Evolutionary conservation across 306 rosid species (phyloP).

Genomic region (Morella rubra): DNA sequence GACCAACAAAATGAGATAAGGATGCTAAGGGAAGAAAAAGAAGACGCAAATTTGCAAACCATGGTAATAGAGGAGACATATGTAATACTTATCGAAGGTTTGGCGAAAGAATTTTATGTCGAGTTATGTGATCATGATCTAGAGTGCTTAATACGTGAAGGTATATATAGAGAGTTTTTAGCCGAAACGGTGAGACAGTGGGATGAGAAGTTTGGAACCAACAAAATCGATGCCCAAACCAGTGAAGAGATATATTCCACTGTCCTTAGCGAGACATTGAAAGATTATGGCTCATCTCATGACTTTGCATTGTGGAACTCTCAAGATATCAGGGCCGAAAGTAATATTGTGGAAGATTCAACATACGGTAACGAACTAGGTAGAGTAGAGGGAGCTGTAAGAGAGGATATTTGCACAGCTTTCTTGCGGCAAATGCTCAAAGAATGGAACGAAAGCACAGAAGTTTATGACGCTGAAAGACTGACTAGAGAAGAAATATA

Average conservation of each 20-base stretch:
- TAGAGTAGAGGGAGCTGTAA: conserved; percentile 30
- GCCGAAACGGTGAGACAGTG: conserved; percentile 42
- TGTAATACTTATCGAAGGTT: conserved; percentile 29
- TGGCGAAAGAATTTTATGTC: conserved; percentile 21
- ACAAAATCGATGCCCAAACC: conserved; percentile 37
- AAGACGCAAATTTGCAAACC: conserved; percentile 27
- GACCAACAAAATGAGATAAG: conserved; percentile 25
- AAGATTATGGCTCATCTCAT: conserved; percentile 24
- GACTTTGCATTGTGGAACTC: conserved; percentile 20
- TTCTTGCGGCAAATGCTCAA: conserved; percentile 34
- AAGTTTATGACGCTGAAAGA: conserved; percentile 22
- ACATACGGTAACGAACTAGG: conserved; percentile 11
- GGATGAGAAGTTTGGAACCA: conserved; percentile 39
- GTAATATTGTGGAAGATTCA: conserved; percentile 7
- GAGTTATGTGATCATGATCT: conserved; percentile 29
- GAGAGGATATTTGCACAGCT: conserved; percentile 39
- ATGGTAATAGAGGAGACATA: conserved; percentile 29
- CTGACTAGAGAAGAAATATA: conserved; percentile 36
- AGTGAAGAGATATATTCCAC: conserved; percentile 43
- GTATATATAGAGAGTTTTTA: conserved; percentile 28
- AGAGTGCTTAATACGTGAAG: conserved; percentile 42
- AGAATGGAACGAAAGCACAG: conserved; percentile 40
- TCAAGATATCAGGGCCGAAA: conserved; percentile 12
- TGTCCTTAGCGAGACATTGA: conserved; percentile 36
- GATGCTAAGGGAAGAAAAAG: conserved; percentile 31